Evolutionary conservation across 306 rosid genomes (phyloP).

Genomic region (Acacia confusa): DNA sequence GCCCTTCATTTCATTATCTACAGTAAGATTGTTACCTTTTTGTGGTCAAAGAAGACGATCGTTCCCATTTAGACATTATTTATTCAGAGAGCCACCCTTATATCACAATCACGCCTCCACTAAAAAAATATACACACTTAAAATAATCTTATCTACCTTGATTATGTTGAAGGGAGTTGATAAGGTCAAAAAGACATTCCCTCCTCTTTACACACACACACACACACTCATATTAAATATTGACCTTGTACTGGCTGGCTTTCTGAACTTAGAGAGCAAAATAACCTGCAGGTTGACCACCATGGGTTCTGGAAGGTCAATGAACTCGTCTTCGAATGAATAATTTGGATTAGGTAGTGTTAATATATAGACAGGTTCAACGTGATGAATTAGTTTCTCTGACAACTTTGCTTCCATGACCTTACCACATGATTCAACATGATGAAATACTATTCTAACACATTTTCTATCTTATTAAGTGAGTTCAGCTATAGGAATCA

Average conservation of each 20-base stretch:
- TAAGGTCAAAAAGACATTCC: slow-evolving; percentile 23
- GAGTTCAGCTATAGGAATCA: too few species aligned
- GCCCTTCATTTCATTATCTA: neutral
- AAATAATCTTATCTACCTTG: slow-evolving; percentile 4
- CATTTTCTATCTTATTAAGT: neutral
- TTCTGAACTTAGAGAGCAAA: neutral
- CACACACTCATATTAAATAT: neutral
- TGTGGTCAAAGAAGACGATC: slow-evolving; percentile 18
- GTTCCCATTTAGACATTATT: neutral
- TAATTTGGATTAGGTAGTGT: neutral
- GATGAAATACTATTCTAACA: neutral
- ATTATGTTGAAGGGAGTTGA: neutral
- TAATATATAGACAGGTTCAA: neutral
- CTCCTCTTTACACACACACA: neutral
- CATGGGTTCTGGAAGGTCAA: slow-evolving; percentile 28
- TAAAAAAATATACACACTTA: neutral
- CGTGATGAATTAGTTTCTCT: neutral
- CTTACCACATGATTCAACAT: too few species aligned
- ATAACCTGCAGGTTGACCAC: neutral
- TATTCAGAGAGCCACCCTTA: neutral
- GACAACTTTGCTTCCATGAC: neutral
- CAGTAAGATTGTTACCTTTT: neutral
- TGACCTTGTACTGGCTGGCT: slow-evolving; percentile 16
- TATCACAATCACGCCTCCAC: neutral
- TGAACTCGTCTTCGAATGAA: neutral